These are phyloP conservation scores for Claviceps spartinae DNA, from an alignment of 2,329 filamentous ascomycete genomes.

Conservation along the genomic window DNA sequence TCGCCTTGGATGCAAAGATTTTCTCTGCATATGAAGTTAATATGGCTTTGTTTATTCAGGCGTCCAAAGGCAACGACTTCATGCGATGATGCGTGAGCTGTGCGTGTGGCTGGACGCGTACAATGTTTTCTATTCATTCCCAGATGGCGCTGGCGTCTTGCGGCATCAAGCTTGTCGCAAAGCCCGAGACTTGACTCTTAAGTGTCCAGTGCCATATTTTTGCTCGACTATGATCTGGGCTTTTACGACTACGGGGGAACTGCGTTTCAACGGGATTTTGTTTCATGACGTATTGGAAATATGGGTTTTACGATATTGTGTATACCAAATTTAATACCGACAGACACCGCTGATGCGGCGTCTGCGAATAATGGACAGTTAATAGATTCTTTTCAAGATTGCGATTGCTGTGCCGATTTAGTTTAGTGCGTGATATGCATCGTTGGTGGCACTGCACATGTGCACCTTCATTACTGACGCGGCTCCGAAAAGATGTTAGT, in stretches of 20 bases:
- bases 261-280: not conserved
- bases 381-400: not conserved
- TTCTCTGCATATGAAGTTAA: slow-evolving; percentile 2
- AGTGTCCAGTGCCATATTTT: too few species aligned
- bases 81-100: not conserved
- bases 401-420: too few species aligned
- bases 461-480: too few species aligned
- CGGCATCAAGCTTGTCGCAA: not conserved
- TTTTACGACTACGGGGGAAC: not conserved
- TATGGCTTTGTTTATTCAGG: slow-evolving; percentile 2
- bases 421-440: not conserved
- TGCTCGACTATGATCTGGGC: too few species aligned
- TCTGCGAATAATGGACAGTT: not conserved
- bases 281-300: slow-evolving; percentile 6
- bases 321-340: slow-evolving; percentile 7
- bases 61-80: not conserved
- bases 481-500: too few species aligned
- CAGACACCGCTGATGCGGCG: not conserved
- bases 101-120: not conserved
- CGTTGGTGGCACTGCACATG: too few species aligned
- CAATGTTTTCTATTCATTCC: not conserved
- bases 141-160: not conserved
- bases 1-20: not conserved
- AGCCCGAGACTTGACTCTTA: not conserved
- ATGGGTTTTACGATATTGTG: slow-evolving; percentile 10